Percentiles rank a stretch among this genome's conserved stretches.
Evolutionary conservation across 2,329 filamentous ascomycete species (phyloP).

Genomic region (Fusarium sp.): DNA sequence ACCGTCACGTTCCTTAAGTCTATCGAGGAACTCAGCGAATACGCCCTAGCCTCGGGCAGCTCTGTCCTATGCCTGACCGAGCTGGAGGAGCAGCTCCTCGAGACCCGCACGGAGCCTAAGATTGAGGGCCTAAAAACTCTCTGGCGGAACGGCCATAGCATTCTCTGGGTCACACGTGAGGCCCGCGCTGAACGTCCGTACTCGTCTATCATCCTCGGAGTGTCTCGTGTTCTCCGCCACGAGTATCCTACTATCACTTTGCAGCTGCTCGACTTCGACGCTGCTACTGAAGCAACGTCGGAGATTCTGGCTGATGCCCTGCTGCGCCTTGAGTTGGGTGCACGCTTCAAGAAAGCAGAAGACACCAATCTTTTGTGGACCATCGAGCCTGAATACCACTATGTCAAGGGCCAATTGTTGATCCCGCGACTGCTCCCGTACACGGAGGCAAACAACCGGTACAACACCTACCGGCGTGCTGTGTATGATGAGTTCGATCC

Average conservation of each 20-base stretch:
- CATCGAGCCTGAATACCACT: background rate
- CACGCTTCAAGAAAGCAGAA: background rate
- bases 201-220: background rate
- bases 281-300: background rate
- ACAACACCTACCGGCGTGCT: background rate
- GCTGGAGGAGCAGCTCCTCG: background rate
- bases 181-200: background rate
- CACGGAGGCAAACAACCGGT: background rate
- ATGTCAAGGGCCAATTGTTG: background rate
- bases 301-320: background rate
- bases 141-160: background rate
- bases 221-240: background rate
- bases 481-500: background rate
- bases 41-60: background rate
- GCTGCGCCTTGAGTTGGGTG: background rate
- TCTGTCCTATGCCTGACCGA: slow-evolving; percentile 1
- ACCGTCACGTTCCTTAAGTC: background rate
- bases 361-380: background rate
- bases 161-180: slow-evolving; percentile 9
- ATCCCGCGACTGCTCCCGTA: background rate
- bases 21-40: background rate
- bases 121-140: background rate
- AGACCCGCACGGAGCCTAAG: background rate
- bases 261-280: background rate
- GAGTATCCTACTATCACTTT: background rate